Evolutionary conservation across 2,329 filamentous ascomycete genomes (phyloP), one percentile per base, ranked within the genome.

Genomic region (Chaetomium sp.): DNA sequence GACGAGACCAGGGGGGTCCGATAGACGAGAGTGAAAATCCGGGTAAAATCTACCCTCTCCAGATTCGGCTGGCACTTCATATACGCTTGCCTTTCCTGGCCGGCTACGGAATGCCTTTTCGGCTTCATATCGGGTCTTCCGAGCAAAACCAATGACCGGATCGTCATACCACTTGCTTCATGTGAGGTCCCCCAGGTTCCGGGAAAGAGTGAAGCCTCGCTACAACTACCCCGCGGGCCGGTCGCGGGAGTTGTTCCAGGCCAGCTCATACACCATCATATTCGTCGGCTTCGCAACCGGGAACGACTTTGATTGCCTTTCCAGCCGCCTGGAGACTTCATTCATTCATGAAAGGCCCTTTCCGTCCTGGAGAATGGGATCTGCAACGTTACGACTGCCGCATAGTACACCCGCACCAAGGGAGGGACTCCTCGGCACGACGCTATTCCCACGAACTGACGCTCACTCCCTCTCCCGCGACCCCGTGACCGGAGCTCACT

Each of bases 181-280:
- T 70, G 62, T 65, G 67, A 62, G 63, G 57, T 66, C 67, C 69
- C 68, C 71, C 68, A 68, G 68, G 67, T 71, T 71, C 71, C 69
- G 66, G 70, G 70, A 64, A 69, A 65, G 61, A 64, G 16, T 55
- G 33, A 42, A 13, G 23, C 21, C 35, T 16, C 13, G 16, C 35
- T 25, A 19, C 31, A 19, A 42, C 21, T 50, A 25, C 27, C 38
- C 57, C 49, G 19, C 42, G 19, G 42, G 25, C 57, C 45, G 57
- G 53, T 47, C n/a, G 65, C 65, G 60, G 65, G 63, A 64, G 64
- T 69, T 69, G 60, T 62, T 64, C 64, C 68, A 70, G 65, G 65
- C 63, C 66, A 67, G 50, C 58, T 63, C 29, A 55, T 35, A 47
- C 60, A 54, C 56, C 54, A 19, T 38, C 29, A 58, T 38, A 23